Evolutionary conservation across 768 basidiomycete species (phyloP), one percentile per base, ranked within the genome.

Genomic region (Collybia sp.): DNA sequence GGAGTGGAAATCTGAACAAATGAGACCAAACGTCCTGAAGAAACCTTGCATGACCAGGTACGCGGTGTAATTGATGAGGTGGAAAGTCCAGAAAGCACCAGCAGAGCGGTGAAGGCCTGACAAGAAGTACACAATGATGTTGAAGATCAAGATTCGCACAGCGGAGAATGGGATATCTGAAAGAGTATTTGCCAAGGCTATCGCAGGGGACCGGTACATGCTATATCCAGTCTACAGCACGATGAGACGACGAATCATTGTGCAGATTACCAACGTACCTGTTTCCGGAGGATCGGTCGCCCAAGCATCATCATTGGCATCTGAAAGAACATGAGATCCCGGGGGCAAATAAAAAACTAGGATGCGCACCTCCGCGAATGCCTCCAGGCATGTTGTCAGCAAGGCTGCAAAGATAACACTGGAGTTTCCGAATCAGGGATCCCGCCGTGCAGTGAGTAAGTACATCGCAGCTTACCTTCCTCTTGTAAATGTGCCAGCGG

Each of bases 401-500:
- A 89, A 62, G 12, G 80, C 80, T 33, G 74, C 64, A 60, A 93
- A 93, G 43, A 94, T 77, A 25, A 92, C 80, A 64, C 72, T 70
- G 42, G 3, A 48, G 30, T 30, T 20, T 13, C 12, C 12, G 32
- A 43, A 35, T 44, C n/a, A 37, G 17, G 17, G 40, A 30, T n/a
- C n/a, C n/a, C n/a, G 13, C 37, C 19, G 36, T 25, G 2, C 32
- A 15, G 19, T 1, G 12, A 34, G 3, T 13, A 6, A 30, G 12
- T 30, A 5, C 13, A 35, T 17, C 2, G 2, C 11, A 32, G 47
- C 61, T 38, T 47, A 71, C 70, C 87, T 75, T 39, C 89, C 90
- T 51, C 92, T 80, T 18, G 91, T 92, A 67, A 96, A 96, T 0
- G 85, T 88, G 30, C 93, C 93, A 35, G 76, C 74, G 5, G 92